Conservation (phyloP, 176 grass and related monocot genomes). For the Thinopyrum elongatum region DNA sequence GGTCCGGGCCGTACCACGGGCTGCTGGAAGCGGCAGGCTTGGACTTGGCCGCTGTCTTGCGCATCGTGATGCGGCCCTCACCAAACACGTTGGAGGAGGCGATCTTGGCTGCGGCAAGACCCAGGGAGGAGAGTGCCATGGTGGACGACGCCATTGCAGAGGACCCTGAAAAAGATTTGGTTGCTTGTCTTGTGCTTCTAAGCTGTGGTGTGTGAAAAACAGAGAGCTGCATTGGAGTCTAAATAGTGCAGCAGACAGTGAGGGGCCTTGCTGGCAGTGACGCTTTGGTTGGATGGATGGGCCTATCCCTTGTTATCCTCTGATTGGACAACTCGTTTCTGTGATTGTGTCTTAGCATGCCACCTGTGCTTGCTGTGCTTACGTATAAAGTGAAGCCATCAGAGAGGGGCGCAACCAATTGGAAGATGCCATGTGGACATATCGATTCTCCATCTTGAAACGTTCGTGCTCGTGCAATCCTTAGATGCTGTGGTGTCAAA, state of each 20-base stretch:
- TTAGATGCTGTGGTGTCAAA: background rate
- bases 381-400: background rate
- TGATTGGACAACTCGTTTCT: background rate
- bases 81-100: constrained; percentile 24
- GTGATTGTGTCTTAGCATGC: background rate
- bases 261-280: background rate
- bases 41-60: background rate
- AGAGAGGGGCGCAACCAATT: background rate
- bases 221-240: constrained; percentile 5
- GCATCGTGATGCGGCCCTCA: constrained; percentile 28
- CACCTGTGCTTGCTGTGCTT: background rate
- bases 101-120: background rate
- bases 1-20: background rate
- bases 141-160: constrained; percentile 5
- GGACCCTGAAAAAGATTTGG: background rate
- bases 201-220: background rate
- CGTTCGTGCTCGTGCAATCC: background rate
- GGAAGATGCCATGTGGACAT: background rate
- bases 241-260: constrained; percentile 20
- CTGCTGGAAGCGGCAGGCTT: background rate
- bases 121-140: constrained; percentile 28
- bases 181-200: background rate
- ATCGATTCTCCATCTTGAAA: background rate
- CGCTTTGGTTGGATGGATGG: constrained; percentile 9
- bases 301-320: constrained; percentile 4